Evolutionary conservation across 495 filamentous ascomycete genomes (phyloP).

Genomic region (Xylaria castorea): DNA sequence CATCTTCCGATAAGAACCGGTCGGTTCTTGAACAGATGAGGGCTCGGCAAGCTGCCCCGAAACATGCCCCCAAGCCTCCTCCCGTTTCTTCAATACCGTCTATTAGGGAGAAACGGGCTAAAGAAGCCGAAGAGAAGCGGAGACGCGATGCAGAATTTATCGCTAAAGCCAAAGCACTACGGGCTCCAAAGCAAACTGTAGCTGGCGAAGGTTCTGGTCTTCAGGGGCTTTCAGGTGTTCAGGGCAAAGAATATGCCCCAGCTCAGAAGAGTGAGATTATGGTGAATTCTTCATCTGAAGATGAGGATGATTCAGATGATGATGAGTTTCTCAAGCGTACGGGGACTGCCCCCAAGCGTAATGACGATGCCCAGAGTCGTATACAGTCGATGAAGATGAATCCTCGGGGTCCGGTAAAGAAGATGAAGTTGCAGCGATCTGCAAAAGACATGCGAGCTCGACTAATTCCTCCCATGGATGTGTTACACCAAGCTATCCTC

Average conservation of each 20-base stretch:
- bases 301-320: slow-evolving; percentile 68
- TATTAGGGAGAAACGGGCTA: slow-evolving; percentile 73
- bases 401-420: slow-evolving; percentile 75
- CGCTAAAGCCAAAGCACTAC: slow-evolving; percentile 67
- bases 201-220: slow-evolving; percentile 80
- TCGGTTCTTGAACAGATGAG: slow-evolving; percentile 48
- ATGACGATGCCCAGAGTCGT: slow-evolving; percentile 36
- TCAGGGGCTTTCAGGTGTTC: slow-evolving; percentile 71
- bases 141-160: slow-evolving; percentile 72
- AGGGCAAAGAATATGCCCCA: slow-evolving; percentile 77
- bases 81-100: slow-evolving; percentile 46
- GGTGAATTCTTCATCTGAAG: slow-evolving; percentile 84
- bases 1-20: slow-evolving; percentile 44
- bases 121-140: slow-evolving; percentile 75
- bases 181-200: slow-evolving; percentile 63
- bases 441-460: slow-evolving; percentile 93
- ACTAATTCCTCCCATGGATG: slow-evolving; percentile 84
- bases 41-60: slow-evolving; percentile 36
- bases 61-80: slow-evolving; percentile 46
- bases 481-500: slow-evolving; percentile 83
- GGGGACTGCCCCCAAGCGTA: slow-evolving; percentile 18
- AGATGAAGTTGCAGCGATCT: slow-evolving; percentile 74
- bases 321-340: slow-evolving; percentile 57
- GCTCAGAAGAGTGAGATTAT: slow-evolving; percentile 78
- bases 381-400: slow-evolving; percentile 59